Conservation (phyloP, 495 filamentous ascomycete species). For the Penicillium pulvis region DNA sequence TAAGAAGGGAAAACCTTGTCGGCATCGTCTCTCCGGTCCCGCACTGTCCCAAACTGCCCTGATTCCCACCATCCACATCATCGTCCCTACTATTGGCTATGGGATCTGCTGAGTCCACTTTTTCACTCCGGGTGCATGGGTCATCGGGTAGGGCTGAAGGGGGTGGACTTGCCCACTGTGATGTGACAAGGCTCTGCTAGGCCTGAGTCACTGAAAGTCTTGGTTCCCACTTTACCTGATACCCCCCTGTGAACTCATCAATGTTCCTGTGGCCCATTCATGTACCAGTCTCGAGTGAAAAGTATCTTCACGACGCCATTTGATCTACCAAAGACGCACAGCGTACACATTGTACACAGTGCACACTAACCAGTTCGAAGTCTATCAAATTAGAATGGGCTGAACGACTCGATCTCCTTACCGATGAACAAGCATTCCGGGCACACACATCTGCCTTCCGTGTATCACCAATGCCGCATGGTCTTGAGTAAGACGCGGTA, state of each 20-base stretch:
- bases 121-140: neutral
- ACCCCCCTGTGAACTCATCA: neutral
- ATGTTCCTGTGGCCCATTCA: no score
- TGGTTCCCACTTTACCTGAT: neutral
- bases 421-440: neutral
- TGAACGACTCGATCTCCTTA: conserved; percentile 1
- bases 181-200: neutral
- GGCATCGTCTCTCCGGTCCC: no score
- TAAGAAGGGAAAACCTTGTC: no score
- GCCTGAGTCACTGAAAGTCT: neutral
- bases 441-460: neutral
- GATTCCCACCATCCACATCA: neutral
- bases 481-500: neutral
- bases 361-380: neutral
- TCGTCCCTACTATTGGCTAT: neutral
- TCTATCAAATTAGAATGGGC: conserved; percentile 5
- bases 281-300: neutral
- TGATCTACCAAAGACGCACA: no score
- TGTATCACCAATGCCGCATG: neutral
- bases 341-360: no score
- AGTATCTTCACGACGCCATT: neutral
- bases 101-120: neutral
- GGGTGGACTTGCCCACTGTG: neutral
- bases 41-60: neutral
- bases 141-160: conserved; percentile 4